Evolutionary conservation across 1,284 basidiomycete genomes (phyloP).

Genomic region (Leucoagaricus sp.): DNA sequence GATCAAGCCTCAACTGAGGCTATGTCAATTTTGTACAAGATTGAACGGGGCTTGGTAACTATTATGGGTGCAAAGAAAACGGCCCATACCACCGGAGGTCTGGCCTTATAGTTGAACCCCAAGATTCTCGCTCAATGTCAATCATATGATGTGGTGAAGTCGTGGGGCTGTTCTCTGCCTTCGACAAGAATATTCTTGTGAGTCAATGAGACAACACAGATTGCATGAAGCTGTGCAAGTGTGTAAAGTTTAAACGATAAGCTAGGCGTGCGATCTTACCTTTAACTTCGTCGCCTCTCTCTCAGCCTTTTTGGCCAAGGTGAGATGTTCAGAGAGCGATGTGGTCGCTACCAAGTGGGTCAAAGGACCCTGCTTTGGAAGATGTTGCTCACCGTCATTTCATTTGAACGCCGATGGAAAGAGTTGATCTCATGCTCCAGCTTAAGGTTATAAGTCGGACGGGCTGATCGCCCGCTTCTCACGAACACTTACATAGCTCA

Average conservation of each 20-base stretch:
- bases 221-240: too few species aligned
- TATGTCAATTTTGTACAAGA: neutral
- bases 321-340: too few species aligned
- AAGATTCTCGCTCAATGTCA: conserved; percentile 6
- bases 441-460: neutral
- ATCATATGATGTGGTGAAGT: conserved; percentile 9
- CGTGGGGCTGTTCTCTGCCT: too few species aligned
- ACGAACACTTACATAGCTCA: neutral
- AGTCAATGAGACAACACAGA: too few species aligned
- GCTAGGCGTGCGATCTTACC: too few species aligned
- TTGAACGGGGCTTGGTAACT: neutral
- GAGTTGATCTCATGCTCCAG: neutral
- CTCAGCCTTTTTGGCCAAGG: neutral
- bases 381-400: conserved; percentile 4
- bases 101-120: neutral
- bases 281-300: too few species aligned
- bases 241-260: too few species aligned
- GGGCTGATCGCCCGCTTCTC: neutral
- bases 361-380: neutral
- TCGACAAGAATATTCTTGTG: neutral
- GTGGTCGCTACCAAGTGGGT: neutral
- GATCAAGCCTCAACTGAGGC: conserved; percentile 4
- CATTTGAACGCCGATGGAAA: conserved; percentile 3
- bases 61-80: neutral
- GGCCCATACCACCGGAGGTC: neutral